Percentiles rank a stretch among this genome's conserved stretches.
Evolutionary conservation across 345 rosid genomes (phyloP).

Genomic region (Acer saccharum): DNA sequence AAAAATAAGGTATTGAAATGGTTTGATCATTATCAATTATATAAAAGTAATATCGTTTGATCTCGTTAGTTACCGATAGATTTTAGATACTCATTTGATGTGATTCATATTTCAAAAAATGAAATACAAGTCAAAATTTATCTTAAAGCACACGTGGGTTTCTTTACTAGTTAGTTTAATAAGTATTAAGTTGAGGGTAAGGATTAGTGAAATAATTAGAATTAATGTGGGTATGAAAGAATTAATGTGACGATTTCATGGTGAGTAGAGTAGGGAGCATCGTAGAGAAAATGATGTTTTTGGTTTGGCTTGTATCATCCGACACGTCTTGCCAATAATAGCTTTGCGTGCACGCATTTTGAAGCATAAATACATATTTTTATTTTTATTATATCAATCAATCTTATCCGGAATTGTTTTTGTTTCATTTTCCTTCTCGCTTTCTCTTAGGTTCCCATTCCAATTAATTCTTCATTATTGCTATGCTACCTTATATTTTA

Average conservation of each 20-base stretch:
- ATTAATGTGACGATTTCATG: background rate
- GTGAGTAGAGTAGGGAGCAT: background rate
- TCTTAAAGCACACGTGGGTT: too few species aligned
- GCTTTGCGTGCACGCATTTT: conserved; percentile 37
- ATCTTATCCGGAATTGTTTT: background rate
- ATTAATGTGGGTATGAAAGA: background rate
- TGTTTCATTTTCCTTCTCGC: background rate
- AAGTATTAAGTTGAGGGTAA: background rate
- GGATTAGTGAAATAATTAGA: background rate
- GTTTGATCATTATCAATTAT: too few species aligned
- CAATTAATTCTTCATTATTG: background rate
- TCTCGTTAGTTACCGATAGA: too few species aligned
- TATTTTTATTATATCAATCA: background rate
- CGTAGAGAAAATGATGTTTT: conserved; percentile 19
- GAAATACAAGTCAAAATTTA: too few species aligned
- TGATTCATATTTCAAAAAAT: too few species aligned
- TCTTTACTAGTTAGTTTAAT: too few species aligned
- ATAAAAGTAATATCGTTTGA: too few species aligned
- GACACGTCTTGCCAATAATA: conserved; percentile 14
- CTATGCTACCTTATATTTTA: background rate
- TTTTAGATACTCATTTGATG: too few species aligned
- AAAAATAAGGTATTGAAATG: too few species aligned
- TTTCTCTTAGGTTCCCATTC: background rate
- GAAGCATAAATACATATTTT: background rate
- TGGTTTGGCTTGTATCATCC: background rate